Evolutionary conservation across 306 rosid genomes (phyloP), one percentile per base, ranked within the genome.

Genomic region (Styphnolobium japonicum): DNA sequence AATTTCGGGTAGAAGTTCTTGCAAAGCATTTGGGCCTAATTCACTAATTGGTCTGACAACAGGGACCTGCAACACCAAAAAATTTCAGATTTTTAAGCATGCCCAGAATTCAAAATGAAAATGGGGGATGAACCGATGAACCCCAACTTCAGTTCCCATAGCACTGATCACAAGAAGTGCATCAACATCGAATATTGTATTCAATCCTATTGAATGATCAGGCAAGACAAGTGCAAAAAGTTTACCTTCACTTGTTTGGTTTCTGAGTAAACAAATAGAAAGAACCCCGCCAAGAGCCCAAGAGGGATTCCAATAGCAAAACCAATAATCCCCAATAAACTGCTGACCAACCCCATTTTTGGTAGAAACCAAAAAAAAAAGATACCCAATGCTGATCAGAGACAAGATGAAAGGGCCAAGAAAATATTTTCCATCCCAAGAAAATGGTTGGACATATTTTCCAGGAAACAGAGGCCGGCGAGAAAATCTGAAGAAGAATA

Each of bases 261-360:
- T 67, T 87, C 77, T 0, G 99, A 85, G 78, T 86, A 90, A 66
- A 95, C 73, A 82, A 93, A 93, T 58, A 93, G 74, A 77, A 84
- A 89, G 86, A 96, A 96, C 1, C 99, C 98, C 10, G 88, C 80
- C 60, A 96, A 52, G 68, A 96, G 87, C 5, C 99, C 99, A 51
- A 96, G 70, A 84, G 96, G 93, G 57, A 96, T 83, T 83, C 99
- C 98, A 66, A 96, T 37, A 61, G 81, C 81, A 74, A 93, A 89
- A 74, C 99, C 99, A 58, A 96, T 0, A 60, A 93, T 67, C 39
- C 90, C 97, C 11, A 93, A 71, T 18, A 93, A 71, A 82, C 85
- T 92, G 66, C 90, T 73, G 7, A 93, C 10, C 40, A 95, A 84
- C 12, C 97, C 97, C 98, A 95, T 94, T 43, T 39, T 10, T 31